phyloP scores from a whole-genome alignment of 306 rosid genomes.

The Cucurbita argyrosperma region DNA sequence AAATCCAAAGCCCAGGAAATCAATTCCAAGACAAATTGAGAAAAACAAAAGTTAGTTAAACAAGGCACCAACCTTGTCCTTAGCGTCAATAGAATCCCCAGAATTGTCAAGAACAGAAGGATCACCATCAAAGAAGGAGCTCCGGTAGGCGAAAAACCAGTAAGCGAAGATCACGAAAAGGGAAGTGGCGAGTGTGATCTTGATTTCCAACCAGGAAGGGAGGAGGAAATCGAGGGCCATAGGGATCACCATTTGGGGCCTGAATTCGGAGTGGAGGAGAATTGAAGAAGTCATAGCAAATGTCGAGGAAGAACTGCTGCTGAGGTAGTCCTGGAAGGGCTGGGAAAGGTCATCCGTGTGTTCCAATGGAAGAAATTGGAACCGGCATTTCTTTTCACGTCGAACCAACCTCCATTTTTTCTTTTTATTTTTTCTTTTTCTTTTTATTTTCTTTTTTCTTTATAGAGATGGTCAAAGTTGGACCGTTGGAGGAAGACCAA shows the following conservation, averaged over 20 bases:
- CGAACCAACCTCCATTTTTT: background rate
- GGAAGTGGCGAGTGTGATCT: constrained; percentile 67
- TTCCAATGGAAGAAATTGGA: constrained; percentile 10
- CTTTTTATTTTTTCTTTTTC: too few species aligned
- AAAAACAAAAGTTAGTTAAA: background rate
- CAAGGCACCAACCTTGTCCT: constrained; percentile 32
- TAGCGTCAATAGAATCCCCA: constrained; percentile 24
- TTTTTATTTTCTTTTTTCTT: background rate
- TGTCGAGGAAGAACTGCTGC: background rate
- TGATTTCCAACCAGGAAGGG: constrained; percentile 78
- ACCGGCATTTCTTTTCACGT: constrained; percentile 10
- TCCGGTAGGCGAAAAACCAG: constrained; percentile 45
- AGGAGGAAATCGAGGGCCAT: constrained; percentile 38
- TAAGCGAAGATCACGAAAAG: constrained; percentile 42
- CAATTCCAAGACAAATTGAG: background rate
- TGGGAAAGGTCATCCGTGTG: constrained; percentile 22
- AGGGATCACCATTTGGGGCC: constrained; percentile 23
- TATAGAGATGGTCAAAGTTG: constrained; percentile 36
- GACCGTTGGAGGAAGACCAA: constrained; percentile 39
- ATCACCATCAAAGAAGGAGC: constrained; percentile 23
- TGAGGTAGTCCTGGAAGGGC: constrained; percentile 26
- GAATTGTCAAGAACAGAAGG: constrained; percentile 31
- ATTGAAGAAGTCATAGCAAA: background rate
- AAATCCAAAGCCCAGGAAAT: background rate
- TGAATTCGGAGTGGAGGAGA: background rate